These are phyloP conservation scores for Calocybe indica DNA, from an alignment of 768 basidiomycete species.

Conservation along the genomic window DNA sequence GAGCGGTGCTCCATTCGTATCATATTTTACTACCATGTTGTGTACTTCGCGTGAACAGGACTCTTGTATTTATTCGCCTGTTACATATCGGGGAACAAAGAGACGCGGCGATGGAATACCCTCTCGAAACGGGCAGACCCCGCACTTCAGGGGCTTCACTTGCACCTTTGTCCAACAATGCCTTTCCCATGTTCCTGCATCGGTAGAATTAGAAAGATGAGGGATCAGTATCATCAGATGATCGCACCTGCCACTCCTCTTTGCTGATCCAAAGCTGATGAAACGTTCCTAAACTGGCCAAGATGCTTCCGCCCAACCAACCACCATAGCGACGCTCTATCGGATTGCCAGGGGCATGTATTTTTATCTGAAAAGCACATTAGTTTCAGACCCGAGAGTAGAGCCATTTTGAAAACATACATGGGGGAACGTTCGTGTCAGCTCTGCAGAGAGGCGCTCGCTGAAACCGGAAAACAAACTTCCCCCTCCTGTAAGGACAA, in stretches of 20 bases:
- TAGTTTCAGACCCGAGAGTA: slow-evolving; percentile 1
- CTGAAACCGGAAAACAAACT: slow-evolving; percentile 81
- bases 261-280: slow-evolving; percentile 95
- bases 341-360: slow-evolving; percentile 88
- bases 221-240: neutral
- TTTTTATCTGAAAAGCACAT: slow-evolving; percentile 56
- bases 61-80: too few relatives aligned
- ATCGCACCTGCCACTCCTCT: slow-evolving; percentile 84
- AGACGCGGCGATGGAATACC: too few relatives aligned
- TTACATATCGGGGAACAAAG: too few relatives aligned
- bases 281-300: slow-evolving; percentile 94
- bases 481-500: slow-evolving; percentile 95
- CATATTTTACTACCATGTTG: too few relatives aligned
- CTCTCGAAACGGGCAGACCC: too few relatives aligned
- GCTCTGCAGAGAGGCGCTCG: slow-evolving; percentile 76
- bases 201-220: neutral
- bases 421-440: slow-evolving; percentile 70
- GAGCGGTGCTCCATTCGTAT: too few relatives aligned
- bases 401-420: slow-evolving; percentile 37
- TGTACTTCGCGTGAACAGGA: too few relatives aligned
- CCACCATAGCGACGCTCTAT: slow-evolving; percentile 86
- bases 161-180: slow-evolving; percentile 83
- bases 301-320: slow-evolving; percentile 95
- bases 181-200: slow-evolving; percentile 73
- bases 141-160: slow-evolving; percentile 35